These are phyloP conservation scores for Coffea eugenioides DNA, from an alignment of 257 asterid genomes.

Conservation along the genomic window DNA sequence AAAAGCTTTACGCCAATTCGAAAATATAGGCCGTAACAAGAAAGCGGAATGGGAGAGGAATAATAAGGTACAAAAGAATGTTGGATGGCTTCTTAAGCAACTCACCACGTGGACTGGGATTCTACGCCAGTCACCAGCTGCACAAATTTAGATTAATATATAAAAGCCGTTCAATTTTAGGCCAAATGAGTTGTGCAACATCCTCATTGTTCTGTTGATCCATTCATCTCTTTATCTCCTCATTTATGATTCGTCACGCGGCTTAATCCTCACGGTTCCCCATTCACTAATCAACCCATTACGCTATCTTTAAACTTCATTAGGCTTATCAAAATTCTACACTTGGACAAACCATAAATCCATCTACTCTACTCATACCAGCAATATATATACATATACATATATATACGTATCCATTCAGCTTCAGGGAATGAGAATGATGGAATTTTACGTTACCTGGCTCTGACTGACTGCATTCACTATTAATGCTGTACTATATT, in stretches of 20 bases:
- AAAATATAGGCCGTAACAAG: background rate
- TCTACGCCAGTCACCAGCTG: conserved; percentile 36
- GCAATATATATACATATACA: no score
- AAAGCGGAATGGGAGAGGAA: background rate
- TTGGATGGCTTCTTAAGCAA: conserved; percentile 48
- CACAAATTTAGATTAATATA: background rate
- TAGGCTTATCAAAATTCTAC: background rate
- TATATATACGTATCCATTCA: no score
- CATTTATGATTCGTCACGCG: conserved; percentile 65
- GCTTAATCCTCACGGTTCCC: conserved; percentile 76
- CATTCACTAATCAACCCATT: conserved; percentile 44
- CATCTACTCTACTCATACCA: background rate
- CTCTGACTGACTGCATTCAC: background rate
- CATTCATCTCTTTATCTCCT: conserved; percentile 13
- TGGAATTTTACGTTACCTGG: conserved; percentile 32
- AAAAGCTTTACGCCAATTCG: background rate
- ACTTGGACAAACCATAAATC: background rate
- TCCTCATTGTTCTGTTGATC: conserved; percentile 4
- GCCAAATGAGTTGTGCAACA: conserved; percentile 64
- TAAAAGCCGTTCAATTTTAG: no score
- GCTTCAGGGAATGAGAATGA: conserved; percentile 36
- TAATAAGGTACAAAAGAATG: conserved; percentile 24
- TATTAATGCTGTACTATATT: no score
- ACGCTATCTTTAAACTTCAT: background rate
- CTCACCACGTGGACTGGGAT: conserved; percentile 36